These are phyloP conservation scores for Penicillium silybi DNA, from an alignment of 495 filamentous ascomycete species.

Conservation along the genomic window DNA sequence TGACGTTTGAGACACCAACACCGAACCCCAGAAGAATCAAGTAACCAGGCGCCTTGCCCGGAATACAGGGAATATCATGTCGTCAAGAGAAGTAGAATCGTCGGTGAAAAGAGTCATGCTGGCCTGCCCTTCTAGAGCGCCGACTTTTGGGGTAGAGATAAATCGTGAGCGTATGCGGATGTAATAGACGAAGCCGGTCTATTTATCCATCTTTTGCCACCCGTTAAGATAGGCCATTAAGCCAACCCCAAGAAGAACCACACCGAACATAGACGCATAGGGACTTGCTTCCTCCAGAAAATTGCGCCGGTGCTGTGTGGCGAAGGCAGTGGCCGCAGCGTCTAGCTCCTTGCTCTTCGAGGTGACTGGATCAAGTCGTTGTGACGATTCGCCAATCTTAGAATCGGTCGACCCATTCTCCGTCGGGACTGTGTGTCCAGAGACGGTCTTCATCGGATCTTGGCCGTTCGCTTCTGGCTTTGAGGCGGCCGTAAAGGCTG, in stretches of 20 bases:
- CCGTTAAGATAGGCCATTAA: slow-evolving; percentile 94
- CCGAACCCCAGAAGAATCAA: slow-evolving; percentile 17
- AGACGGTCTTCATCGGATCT: slow-evolving; percentile 1
- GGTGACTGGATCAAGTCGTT: slow-evolving; percentile 16
- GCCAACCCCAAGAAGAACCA: slow-evolving; percentile 84
- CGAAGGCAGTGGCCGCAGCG: slow-evolving; percentile 34
- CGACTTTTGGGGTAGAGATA: slow-evolving; percentile 10
- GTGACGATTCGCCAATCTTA: slow-evolving; percentile 16
- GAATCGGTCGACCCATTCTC: slow-evolving; percentile 9
- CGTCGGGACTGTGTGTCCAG: not conserved
- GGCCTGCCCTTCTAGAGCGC: slow-evolving; percentile 8
- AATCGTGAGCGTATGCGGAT: slow-evolving; percentile 13
- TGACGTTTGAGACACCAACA: slow-evolving; percentile 12
- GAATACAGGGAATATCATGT: slow-evolving; percentile 18
- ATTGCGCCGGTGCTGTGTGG: slow-evolving; percentile 37
- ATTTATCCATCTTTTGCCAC: slow-evolving; percentile 69
- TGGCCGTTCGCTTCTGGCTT: slow-evolving; percentile 5
- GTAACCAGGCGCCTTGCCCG: slow-evolving; percentile 3
- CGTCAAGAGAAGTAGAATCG: slow-evolving; percentile 17
- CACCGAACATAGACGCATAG: slow-evolving; percentile 82
- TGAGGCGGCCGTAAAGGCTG: not conserved
- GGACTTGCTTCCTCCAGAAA: slow-evolving; percentile 67
- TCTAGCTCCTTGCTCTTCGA: slow-evolving; percentile 36
- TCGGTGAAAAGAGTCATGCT: slow-evolving; percentile 13
- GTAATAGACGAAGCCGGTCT: slow-evolving; percentile 16